These are phyloP conservation scores for Chondrus crispus DNA, from an alignment of 23 red algal genomes.

Conservation along the genomic window DNA sequence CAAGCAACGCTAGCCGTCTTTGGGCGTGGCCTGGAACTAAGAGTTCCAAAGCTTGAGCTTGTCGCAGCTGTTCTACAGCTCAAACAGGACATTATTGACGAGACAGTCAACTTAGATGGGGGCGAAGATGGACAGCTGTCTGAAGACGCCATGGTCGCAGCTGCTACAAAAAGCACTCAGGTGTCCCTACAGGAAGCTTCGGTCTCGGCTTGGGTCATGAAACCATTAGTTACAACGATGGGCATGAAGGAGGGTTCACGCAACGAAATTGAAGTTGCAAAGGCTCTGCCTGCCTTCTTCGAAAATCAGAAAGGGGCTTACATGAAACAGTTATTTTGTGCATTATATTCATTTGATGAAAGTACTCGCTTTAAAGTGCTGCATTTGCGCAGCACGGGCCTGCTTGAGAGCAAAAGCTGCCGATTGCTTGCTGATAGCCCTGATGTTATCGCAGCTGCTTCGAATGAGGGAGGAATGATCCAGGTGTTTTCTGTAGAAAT, in stretches of 20 bases:
- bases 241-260: not conserved
- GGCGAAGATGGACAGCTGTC: not conserved
- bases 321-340: too few species aligned
- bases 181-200: not conserved
- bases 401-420: not conserved
- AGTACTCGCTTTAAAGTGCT: not conserved
- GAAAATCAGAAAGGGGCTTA: not conserved
- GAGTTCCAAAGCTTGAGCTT: not conserved
- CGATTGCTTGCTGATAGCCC: not conserved
- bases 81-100: not conserved
- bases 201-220: constrained; percentile 5
- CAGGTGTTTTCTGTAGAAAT: not conserved
- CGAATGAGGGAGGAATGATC: not conserved
- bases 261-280: not conserved
- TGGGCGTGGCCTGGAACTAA: not conserved
- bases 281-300: constrained; percentile 21
- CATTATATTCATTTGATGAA: too few species aligned
- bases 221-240: not conserved
- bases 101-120: not conserved
- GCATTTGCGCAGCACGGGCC: not conserved
- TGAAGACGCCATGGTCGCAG: not conserved
- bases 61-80: not conserved
- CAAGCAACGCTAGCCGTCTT: not conserved
- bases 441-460: not conserved
- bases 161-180: not conserved